Conservation (phyloP, 1,284 basidiomycete genomes). For the Athelia sp. region DNA sequence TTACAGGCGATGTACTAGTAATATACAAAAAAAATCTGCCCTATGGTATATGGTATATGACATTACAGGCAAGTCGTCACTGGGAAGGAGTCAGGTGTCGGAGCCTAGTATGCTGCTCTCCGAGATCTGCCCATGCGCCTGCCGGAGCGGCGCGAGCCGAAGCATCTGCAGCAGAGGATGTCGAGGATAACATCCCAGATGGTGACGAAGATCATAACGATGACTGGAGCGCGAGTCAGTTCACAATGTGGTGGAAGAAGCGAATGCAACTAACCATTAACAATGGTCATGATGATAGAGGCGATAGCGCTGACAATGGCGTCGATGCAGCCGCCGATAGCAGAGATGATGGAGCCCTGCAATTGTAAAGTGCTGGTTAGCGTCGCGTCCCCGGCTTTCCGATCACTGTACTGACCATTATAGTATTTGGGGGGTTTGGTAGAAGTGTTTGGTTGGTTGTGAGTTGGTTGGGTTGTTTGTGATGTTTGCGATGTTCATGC, state of each 20-base stretch:
- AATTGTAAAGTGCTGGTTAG: neutral
- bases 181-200: constrained; percentile 57
- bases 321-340: constrained; percentile 53
- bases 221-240: neutral
- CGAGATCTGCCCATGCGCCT: neutral
- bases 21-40: no score
- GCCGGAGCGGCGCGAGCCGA: neutral
- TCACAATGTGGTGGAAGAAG: neutral
- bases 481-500: neutral
- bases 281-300: constrained; percentile 50
- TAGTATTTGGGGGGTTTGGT: neutral
- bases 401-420: neutral
- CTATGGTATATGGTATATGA: no score
- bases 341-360: constrained; percentile 58
- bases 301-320: constrained; percentile 56
- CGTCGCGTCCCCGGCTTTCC: neutral
- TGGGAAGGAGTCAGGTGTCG: no score
- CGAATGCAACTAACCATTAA: constrained; percentile 38
- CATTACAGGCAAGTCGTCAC: no score
- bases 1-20: no score
- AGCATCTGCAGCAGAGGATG: constrained; percentile 58
- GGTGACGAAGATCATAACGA: constrained; percentile 48
- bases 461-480: neutral
- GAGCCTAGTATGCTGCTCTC: neutral
- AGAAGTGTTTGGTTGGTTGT: neutral